These are phyloP conservation scores for Phytopythium helicoides DNA, from an alignment of 352 stramenopile genomes.

Conservation along the genomic window DNA sequence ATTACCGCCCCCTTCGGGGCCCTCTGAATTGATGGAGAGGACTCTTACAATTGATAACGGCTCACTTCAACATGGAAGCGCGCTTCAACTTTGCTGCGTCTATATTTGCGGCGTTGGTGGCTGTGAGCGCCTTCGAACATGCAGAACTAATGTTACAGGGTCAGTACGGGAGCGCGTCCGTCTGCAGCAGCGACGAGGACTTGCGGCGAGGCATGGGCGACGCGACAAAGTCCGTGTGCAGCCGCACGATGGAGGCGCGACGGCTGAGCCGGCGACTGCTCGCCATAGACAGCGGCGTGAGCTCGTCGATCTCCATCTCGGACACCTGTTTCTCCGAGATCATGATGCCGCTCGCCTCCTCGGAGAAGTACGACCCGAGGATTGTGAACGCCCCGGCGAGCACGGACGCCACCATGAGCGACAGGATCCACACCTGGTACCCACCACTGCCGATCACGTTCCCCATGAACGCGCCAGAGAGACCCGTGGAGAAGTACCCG, in stretches of 20 bases:
- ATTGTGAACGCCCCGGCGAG: conserved; percentile 57
- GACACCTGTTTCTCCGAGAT: conserved; percentile 25
- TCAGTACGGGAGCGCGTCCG: conserved; percentile 8
- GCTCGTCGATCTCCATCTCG: conserved; percentile 19
- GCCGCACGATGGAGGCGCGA: conserved; percentile 13
- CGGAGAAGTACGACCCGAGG: conserved; percentile 56
- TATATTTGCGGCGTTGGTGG: no score
- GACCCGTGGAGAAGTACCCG: conserved; percentile 65
- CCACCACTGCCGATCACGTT: conserved; percentile 49
- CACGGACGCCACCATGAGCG: conserved; percentile 56
- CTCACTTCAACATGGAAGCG: conserved; percentile 1
- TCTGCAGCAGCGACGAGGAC: conserved; percentile 6
- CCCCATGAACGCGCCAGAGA: conserved; percentile 66
- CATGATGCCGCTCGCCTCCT: conserved; percentile 17
- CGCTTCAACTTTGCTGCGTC: no score
- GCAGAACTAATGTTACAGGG: neutral
- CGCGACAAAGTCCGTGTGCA: conserved; percentile 13
- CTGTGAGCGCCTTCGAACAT: no score
- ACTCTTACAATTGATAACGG: no score
- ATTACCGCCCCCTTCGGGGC: no score
- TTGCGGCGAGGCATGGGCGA: conserved; percentile 12
- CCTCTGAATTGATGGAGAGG: no score
- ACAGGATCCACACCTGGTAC: conserved; percentile 56
- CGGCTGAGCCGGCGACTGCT: conserved; percentile 15
- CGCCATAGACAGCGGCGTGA: conserved; percentile 35